Conservation (phyloP, 768 basidiomycete species). For the Porphyrellus cyaneotinctus region DNA sequence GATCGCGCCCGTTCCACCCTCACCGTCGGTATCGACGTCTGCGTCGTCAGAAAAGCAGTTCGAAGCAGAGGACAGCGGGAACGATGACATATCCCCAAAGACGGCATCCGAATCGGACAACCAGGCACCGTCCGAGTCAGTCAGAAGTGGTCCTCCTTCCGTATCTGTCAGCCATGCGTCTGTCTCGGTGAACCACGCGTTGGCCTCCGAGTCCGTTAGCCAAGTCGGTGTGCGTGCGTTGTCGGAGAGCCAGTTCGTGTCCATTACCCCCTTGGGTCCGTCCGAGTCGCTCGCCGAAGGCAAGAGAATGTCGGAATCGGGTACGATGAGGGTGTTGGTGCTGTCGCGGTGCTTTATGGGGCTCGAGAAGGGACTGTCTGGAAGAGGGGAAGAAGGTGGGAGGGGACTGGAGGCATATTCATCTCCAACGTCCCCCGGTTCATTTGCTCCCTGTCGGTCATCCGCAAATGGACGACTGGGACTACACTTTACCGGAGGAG, state of each 20-base stretch:
- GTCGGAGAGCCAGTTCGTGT: conserved; percentile 15
- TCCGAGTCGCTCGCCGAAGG: conserved; percentile 9
- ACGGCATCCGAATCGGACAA: conserved; percentile 31
- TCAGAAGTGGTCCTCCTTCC: conserved; percentile 40
- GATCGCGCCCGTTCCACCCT: neutral
- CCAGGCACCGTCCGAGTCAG: conserved; percentile 36
- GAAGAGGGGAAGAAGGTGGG: conserved; percentile 61
- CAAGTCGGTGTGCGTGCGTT: conserved; percentile 1
- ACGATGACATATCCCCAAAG: conserved; percentile 22
- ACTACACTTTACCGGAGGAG: conserved; percentile 19
- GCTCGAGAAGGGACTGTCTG: conserved; percentile 45
- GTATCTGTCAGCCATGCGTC: conserved; percentile 29
- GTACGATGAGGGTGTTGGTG: neutral
- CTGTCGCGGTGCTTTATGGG: conserved; percentile 8
- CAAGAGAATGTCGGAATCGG: conserved; percentile 14
- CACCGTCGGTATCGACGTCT: conserved; percentile 14
- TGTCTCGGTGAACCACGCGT: conserved; percentile 26
- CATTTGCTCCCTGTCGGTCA: neutral
- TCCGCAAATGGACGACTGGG: neutral
- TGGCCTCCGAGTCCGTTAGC: conserved; percentile 17
- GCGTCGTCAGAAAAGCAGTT: conserved; percentile 29
- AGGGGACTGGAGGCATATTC: conserved; percentile 43
- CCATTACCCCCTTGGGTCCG: neutral
- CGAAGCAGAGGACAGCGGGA: conserved; percentile 16
- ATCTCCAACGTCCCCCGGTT: conserved; percentile 22